Percentiles rank a stretch among this genome's conserved stretches.
phyloP scores from a whole-genome alignment of 2,329 filamentous ascomycete species.

The Bipolaris zeicola region DNA sequence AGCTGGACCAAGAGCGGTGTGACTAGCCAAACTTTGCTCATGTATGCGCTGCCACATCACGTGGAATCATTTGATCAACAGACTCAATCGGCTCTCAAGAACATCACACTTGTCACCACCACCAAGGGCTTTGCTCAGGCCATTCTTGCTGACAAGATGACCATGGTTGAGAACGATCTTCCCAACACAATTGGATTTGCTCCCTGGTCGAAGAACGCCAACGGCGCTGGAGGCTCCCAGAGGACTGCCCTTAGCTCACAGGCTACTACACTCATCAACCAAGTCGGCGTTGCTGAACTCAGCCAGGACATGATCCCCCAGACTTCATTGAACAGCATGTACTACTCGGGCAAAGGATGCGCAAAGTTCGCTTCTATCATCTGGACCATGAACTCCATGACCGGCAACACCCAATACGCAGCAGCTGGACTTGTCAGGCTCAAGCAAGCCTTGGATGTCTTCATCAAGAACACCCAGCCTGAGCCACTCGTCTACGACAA shows the following conservation, averaged over 20 bases:
- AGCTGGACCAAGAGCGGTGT: constrained; percentile 73
- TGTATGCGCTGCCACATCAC: constrained; percentile 93
- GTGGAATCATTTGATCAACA: constrained; percentile 71
- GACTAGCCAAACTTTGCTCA: constrained; percentile 64
- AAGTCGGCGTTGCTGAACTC: constrained; percentile 71
- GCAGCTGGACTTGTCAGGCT: constrained; percentile 58
- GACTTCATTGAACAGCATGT: constrained; percentile 86
- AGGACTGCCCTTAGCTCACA: constrained; percentile 49
- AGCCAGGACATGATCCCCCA: constrained; percentile 75
- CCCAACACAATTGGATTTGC: constrained; percentile 77
- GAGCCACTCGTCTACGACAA: constrained; percentile 64
- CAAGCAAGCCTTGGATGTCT: constrained; percentile 58
- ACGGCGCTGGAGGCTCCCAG: constrained; percentile 43
- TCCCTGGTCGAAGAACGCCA: constrained; percentile 69
- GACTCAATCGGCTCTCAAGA: constrained; percentile 56
- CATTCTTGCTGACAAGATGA: constrained; percentile 60
- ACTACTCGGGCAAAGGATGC: constrained; percentile 73
- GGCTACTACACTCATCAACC: constrained; percentile 64
- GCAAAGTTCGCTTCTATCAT: constrained; percentile 54
- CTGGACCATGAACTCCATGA: constrained; percentile 59
- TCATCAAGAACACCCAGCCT: constrained; percentile 51
- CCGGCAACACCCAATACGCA: constrained; percentile 63
- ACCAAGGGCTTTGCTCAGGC: constrained; percentile 84
- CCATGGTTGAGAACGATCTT: constrained; percentile 72
- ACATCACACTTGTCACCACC: constrained; percentile 73